These are phyloP conservation scores for Colletotrichum sp. DNA, from an alignment of 2,329 filamentous ascomycete genomes.

Conservation along the genomic window DNA sequence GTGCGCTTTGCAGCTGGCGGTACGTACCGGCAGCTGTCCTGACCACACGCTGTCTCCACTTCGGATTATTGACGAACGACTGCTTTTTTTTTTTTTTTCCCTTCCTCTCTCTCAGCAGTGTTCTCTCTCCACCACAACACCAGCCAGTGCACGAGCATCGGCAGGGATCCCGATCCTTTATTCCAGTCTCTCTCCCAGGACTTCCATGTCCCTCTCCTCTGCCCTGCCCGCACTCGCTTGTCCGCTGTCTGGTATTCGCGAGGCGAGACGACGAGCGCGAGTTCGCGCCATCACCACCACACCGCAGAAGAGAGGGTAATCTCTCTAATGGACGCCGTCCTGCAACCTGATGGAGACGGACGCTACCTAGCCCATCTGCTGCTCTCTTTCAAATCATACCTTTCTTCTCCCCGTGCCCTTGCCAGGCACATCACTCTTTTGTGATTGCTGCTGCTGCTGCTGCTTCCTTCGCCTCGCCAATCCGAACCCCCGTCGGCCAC, in stretches of 20 bases:
- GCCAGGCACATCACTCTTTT: neutral
- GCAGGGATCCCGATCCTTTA: conserved; percentile 21
- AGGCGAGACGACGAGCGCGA: neutral
- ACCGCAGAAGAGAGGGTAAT: neutral
- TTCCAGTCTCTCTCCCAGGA: neutral
- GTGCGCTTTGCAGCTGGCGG: no score
- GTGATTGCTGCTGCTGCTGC: neutral
- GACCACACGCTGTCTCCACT: neutral
- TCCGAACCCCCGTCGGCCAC: neutral
- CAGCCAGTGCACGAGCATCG: conserved; percentile 19
- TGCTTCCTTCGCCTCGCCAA: neutral
- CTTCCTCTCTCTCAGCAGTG: neutral
- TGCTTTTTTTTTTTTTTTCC: neutral
- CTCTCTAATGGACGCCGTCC: conserved; percentile 3
- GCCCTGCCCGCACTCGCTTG: neutral
- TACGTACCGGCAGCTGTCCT: neutral
- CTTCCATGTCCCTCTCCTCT: neutral
- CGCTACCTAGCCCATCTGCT: neutral
- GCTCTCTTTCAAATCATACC: neutral
- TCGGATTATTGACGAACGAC: neutral
- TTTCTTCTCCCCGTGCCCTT: neutral
- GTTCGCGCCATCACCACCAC: neutral
- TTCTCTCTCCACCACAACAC: conserved; percentile 24
- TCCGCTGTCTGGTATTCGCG: neutral
- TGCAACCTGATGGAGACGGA: neutral